These are phyloP conservation scores for Fulvia fulva DNA, from an alignment of 2,329 filamentous ascomycete genomes.

Conservation along the genomic window DNA sequence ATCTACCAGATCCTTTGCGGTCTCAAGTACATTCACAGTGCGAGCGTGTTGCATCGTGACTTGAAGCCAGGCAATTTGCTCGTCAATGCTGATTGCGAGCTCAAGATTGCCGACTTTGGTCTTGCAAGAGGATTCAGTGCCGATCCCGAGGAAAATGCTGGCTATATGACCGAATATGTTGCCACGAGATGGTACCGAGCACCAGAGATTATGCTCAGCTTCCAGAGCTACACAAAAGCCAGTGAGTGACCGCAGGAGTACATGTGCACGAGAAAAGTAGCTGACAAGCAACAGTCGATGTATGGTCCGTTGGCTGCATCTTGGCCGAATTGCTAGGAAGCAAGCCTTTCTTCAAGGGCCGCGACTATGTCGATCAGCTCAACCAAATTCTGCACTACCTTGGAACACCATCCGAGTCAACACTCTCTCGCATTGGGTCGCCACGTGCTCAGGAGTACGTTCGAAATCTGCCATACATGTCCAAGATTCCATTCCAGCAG, in stretches of 20 bases:
- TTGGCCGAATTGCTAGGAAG: constrained; percentile 92
- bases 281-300: constrained; percentile 65
- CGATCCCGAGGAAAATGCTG: constrained; percentile 95
- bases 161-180: constrained; percentile 99
- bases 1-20: constrained; percentile 99
- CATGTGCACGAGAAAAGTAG: not conserved
- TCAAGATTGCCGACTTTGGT: constrained; percentile 99
- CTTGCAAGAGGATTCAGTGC: constrained; percentile 94
- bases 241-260: constrained; percentile 61
- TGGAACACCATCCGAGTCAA: constrained; percentile 93
- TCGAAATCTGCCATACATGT: constrained; percentile 60
- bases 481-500: constrained; percentile 78
- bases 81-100: constrained; percentile 97
- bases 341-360: constrained; percentile 97
- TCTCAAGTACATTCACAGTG: constrained; percentile 98
- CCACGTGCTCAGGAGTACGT: constrained; percentile 97
- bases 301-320: constrained; percentile 98
- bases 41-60: constrained; percentile 94
- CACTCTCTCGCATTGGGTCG: constrained; percentile 86
- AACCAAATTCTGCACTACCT: constrained; percentile 99
- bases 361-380: constrained; percentile 98
- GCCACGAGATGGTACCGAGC: constrained; percentile 98
- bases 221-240: constrained; percentile 99
- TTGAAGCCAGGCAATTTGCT: constrained; percentile 95
- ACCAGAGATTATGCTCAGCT: constrained; percentile 98